These are phyloP conservation scores for Viola pubescens DNA, from an alignment of 441 rosid genomes.

Conservation along the genomic window DNA sequence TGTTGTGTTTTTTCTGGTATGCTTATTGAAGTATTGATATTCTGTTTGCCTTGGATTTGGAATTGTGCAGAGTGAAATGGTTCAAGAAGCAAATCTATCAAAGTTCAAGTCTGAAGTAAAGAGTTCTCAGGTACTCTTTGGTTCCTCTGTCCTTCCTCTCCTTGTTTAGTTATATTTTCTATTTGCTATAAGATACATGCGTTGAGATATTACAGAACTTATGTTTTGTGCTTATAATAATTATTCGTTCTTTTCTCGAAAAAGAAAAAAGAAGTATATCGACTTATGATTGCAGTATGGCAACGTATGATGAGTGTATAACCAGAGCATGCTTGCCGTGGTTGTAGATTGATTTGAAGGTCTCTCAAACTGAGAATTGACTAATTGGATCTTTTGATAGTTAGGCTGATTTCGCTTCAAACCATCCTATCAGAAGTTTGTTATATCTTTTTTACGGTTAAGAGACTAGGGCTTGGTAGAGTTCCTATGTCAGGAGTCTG, in stretches of 20 bases:
- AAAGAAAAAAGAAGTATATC: too few species aligned
- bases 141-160: neutral
- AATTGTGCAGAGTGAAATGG: slow-evolving; percentile 51
- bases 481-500: too few species aligned
- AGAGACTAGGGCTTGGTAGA: neutral
- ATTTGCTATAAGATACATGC: neutral
- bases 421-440: neutral
- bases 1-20: too few species aligned
- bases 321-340: too few species aligned
- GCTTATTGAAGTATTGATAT: neutral
- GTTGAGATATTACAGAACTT: neutral
- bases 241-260: too few species aligned
- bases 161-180: neutral
- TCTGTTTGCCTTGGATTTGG: neutral
- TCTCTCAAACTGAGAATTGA: neutral
- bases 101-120: slow-evolving; percentile 78
- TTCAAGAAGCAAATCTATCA: slow-evolving; percentile 69
- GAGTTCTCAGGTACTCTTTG: slow-evolving; percentile 62
- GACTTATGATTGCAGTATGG: too few species aligned
- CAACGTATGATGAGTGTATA: too few species aligned
- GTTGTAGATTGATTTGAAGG: too few species aligned
- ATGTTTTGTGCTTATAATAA: too few species aligned
- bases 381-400: neutral
- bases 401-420: neutral
- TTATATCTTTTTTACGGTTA: neutral